Conservation (phyloP, 495 filamentous ascomycete species). For the Penicillium coprophilum region DNA sequence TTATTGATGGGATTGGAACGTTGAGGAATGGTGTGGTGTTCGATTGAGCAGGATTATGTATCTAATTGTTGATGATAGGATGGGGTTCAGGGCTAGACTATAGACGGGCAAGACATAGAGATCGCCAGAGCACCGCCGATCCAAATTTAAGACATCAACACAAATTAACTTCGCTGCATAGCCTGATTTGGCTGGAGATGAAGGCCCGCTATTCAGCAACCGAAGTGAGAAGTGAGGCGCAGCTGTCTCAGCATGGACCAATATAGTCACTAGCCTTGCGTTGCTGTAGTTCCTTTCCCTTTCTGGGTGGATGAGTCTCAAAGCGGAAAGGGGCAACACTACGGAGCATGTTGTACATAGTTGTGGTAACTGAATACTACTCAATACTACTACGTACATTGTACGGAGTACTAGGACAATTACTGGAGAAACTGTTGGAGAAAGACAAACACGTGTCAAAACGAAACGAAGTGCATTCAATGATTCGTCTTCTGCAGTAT, state of each 20-base stretch:
- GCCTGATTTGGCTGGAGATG: not conserved
- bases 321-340: not conserved
- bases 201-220: not conserved
- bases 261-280: conserved; percentile 2
- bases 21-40: conserved; percentile 33
- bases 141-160: not conserved
- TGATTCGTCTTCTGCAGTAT: conserved; percentile 1
- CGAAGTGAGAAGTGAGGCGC: not conserved
- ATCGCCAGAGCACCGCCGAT: not conserved
- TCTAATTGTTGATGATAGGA: not conserved
- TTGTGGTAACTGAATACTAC: not conserved
- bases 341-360: not conserved
- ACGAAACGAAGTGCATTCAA: conserved; percentile 2
- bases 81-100: not conserved
- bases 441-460: not conserved
- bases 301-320: not conserved
- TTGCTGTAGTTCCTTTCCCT: conserved; percentile 1
- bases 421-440: not conserved
- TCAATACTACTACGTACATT: too few relatives aligned
- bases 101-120: not conserved
- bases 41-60: conserved; percentile 5
- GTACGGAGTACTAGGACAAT: too few relatives aligned
- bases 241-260: conserved; percentile 10
- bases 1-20: conserved; percentile 37
- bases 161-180: not conserved